These are phyloP conservation scores for Agaricus bisporus DNA, from an alignment of 768 basidiomycete genomes.

Conservation along the genomic window DNA sequence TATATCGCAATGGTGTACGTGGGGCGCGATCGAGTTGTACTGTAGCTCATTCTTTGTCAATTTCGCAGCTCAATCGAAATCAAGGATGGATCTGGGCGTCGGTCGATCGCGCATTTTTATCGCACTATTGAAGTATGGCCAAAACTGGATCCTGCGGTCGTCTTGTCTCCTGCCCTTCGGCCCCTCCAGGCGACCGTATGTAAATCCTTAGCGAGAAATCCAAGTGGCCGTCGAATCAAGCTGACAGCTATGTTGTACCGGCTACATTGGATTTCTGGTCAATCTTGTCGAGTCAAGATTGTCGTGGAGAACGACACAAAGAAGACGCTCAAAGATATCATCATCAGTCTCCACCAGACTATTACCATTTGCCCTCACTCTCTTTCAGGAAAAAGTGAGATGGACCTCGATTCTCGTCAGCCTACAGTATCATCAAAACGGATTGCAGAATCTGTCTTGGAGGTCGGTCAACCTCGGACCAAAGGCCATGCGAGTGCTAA, in stretches of 20 bases:
- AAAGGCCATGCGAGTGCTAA: slow-evolving; percentile 72
- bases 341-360: slow-evolving; percentile 58
- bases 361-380: slow-evolving; percentile 53
- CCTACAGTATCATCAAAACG: slow-evolving; percentile 56
- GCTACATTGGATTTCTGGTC: slow-evolving; percentile 76
- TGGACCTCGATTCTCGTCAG: slow-evolving; percentile 57
- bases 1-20: slow-evolving; percentile 81
- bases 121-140: slow-evolving; percentile 79
- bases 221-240: slow-evolving; percentile 54
- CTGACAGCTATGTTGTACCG: slow-evolving; percentile 67
- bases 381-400: slow-evolving; percentile 14
- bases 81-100: slow-evolving; percentile 54
- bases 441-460: slow-evolving; percentile 59
- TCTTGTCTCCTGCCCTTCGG: slow-evolving; percentile 54
- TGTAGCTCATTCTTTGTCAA: slow-evolving; percentile 2
- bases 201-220: slow-evolving; percentile 51
- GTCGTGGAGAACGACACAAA: slow-evolving; percentile 61
- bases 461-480: slow-evolving; percentile 56
- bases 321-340: slow-evolving; percentile 59
- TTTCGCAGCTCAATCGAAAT: slow-evolving; percentile 62
- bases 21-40: background rate
- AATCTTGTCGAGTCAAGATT: slow-evolving; percentile 64
- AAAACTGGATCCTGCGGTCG: slow-evolving; percentile 50
- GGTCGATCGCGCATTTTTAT: slow-evolving; percentile 87
- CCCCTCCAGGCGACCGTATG: slow-evolving; percentile 54